Conservation (phyloP, 2,329 filamentous ascomycete species). For the Colletotrichum horii region DNA sequence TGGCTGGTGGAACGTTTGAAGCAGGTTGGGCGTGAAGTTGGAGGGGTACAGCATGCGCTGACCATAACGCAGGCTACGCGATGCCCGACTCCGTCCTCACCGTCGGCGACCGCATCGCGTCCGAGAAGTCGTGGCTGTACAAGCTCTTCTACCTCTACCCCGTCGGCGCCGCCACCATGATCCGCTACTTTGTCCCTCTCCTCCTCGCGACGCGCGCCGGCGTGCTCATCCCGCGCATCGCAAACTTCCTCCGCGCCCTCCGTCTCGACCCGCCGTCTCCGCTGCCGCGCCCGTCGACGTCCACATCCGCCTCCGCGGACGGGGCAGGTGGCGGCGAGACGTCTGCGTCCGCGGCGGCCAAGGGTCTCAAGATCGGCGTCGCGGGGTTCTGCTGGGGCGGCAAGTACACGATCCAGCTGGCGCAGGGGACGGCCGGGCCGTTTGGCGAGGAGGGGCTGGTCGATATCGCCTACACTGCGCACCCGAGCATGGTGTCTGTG, state of each 20-base stretch:
- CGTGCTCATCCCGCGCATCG: conserved; percentile 38
- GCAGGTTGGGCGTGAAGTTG: not conserved
- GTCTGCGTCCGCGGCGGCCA: not conserved
- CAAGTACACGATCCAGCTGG: conserved; percentile 55
- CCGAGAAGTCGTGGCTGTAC: conserved; percentile 8
- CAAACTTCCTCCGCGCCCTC: conserved; percentile 40
- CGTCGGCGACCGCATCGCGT: conserved; percentile 27
- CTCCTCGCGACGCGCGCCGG: conserved; percentile 32
- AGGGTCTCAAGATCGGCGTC: conserved; percentile 45
- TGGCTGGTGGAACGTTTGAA: not conserved
- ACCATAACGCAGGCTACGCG: conserved; percentile 27
- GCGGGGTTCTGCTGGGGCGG: conserved; percentile 71
- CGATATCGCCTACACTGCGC: conserved; percentile 57
- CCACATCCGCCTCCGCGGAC: not conserved
- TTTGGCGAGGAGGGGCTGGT: conserved; percentile 42
- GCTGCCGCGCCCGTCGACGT: not conserved
- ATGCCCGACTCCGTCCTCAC: conserved; percentile 35
- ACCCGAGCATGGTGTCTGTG: conserved; percentile 54
- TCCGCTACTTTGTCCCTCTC: conserved; percentile 32
- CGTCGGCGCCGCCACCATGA: conserved; percentile 25
- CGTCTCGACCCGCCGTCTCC: conserved; percentile 30
- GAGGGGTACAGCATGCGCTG: not conserved
- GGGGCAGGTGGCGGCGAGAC: not conserved
- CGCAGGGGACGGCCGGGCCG: conserved; percentile 7
- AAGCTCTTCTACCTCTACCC: conserved; percentile 28